Conservation (phyloP, 2,329 filamentous ascomycete species). For the Tolypocladium guangdongense region DNA sequence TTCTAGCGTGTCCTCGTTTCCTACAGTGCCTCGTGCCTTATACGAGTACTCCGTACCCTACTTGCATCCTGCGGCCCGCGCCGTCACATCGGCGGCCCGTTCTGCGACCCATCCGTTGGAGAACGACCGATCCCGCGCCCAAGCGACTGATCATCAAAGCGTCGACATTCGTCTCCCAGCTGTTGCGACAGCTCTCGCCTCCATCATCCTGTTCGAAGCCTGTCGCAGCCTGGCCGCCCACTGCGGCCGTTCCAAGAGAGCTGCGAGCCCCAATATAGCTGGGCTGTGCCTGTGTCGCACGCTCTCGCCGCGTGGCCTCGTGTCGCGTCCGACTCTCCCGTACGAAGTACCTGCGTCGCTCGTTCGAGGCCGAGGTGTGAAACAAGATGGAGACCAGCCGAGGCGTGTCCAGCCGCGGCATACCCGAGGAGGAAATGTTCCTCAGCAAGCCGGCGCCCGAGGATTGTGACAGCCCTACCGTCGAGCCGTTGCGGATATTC, state of each 20-base stretch:
- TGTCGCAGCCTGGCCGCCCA: neutral
- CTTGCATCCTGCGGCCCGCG: neutral
- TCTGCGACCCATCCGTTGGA: slow-evolving; percentile 8
- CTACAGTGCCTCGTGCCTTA: neutral
- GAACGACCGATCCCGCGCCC: slow-evolving; percentile 1
- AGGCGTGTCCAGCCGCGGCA: slow-evolving; percentile 52
- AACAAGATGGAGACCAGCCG: slow-evolving; percentile 41
- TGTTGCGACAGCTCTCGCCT: neutral
- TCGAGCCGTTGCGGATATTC: slow-evolving; percentile 76
- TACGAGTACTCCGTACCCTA: neutral
- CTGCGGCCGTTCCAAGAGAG: neutral
- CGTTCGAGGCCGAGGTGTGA: neutral
- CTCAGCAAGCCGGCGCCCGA: slow-evolving; percentile 46
- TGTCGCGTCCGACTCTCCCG: neutral
- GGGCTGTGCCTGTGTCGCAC: neutral
- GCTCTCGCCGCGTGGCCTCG: neutral
- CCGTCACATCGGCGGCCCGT: slow-evolving; percentile 7
- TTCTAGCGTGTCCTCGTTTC: neutral
- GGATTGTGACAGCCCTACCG: slow-evolving; percentile 60
- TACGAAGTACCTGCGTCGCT: slow-evolving; percentile 1
- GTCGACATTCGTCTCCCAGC: neutral
- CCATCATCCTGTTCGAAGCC: neutral
- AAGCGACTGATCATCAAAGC: neutral
- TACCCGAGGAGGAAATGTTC: slow-evolving; percentile 76
- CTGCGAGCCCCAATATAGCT: neutral